Evolutionary conservation across 2,329 filamentous ascomycete genomes (phyloP).

Genomic region (Fusarium sp.): DNA sequence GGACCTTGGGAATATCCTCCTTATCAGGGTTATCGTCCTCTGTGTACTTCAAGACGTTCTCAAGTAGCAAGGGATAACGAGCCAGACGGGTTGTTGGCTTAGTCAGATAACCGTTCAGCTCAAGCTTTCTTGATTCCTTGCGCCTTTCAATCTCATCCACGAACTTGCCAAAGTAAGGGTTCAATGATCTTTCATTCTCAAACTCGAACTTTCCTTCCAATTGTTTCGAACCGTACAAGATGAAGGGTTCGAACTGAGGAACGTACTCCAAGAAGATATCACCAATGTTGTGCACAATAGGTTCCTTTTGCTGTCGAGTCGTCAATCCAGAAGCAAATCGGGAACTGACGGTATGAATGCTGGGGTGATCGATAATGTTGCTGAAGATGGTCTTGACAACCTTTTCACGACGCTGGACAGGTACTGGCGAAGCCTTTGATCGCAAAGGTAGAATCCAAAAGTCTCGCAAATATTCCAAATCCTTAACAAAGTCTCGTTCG

Average conservation of each 20-base stretch:
- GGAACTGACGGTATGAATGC: slow-evolving; percentile 90
- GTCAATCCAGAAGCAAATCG: slow-evolving; percentile 89
- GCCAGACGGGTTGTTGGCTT: slow-evolving; percentile 97
- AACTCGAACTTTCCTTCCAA: slow-evolving; percentile 98
- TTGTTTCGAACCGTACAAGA: slow-evolving; percentile 94
- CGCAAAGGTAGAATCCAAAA: slow-evolving; percentile 97
- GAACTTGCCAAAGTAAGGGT: slow-evolving; percentile 86
- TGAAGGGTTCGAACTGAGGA: slow-evolving; percentile 94
- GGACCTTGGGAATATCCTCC: slow-evolving; percentile 89
- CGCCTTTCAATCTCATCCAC: slow-evolving; percentile 96
- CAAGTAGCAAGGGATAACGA: slow-evolving; percentile 90
- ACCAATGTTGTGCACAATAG: slow-evolving; percentile 88
- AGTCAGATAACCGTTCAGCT: slow-evolving; percentile 96
- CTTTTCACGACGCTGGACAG: slow-evolving; percentile 85
- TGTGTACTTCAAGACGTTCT: slow-evolving; percentile 92
- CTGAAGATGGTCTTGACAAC: slow-evolving; percentile 96
- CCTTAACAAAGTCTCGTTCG: slow-evolving; percentile 98
- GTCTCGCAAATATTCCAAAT: slow-evolving; percentile 95
- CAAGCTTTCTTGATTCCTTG: slow-evolving; percentile 95
- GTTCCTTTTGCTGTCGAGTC: slow-evolving; percentile 87
- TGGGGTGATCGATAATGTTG: slow-evolving; percentile 86
- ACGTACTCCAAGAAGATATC: slow-evolving; percentile 95
- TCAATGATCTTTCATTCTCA: slow-evolving; percentile 91
- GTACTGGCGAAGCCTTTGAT: slow-evolving; percentile 85
- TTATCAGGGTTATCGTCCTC: slow-evolving; percentile 90